A percentile compares a stretch with the other conserved stretches of the same genome.
Evolutionary conservation across 257 asterid species (phyloP).

Genomic region (Paraleonurus japonicus): DNA sequence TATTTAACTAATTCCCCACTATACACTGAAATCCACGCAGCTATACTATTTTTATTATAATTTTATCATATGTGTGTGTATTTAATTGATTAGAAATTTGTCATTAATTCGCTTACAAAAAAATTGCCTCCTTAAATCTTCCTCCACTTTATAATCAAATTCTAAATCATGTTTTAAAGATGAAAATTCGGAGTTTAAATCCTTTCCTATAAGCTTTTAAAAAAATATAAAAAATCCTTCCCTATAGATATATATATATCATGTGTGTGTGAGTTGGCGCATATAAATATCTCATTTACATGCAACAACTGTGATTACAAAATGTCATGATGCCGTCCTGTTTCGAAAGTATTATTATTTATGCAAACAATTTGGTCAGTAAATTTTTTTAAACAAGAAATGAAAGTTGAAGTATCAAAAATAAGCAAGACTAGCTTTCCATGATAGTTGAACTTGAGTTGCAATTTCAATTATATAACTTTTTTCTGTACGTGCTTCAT

Average conservation of each 20-base stretch:
- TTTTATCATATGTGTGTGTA: too few relatives aligned
- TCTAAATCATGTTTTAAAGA: neutral
- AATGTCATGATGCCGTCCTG: neutral
- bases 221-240: too few relatives aligned
- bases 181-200: neutral
- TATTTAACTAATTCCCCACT: slow-evolving; percentile 20
- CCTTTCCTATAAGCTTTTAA: too few relatives aligned
- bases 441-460: slow-evolving; percentile 22
- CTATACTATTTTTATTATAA: too few relatives aligned
- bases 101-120: too few relatives aligned
- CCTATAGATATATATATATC: too few relatives aligned
- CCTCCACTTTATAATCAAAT: too few relatives aligned
- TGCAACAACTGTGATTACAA: neutral
- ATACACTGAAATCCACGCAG: slow-evolving; percentile 6
- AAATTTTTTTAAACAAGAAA: neutral
- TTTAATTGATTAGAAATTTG: too few relatives aligned
- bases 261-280: too few relatives aligned
- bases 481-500: neutral
- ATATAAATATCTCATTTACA: neutral
- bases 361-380: slow-evolving; percentile 16
- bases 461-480: neutral
- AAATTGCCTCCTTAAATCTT: too few relatives aligned
- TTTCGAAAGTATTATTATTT: neutral
- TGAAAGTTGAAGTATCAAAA: slow-evolving; percentile 34
- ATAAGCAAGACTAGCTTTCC: slow-evolving; percentile 33